Evolutionary conservation across 345 rosid species (phyloP), one percentile per base, ranked within the genome.

Genomic region (Camelina hispida): DNA sequence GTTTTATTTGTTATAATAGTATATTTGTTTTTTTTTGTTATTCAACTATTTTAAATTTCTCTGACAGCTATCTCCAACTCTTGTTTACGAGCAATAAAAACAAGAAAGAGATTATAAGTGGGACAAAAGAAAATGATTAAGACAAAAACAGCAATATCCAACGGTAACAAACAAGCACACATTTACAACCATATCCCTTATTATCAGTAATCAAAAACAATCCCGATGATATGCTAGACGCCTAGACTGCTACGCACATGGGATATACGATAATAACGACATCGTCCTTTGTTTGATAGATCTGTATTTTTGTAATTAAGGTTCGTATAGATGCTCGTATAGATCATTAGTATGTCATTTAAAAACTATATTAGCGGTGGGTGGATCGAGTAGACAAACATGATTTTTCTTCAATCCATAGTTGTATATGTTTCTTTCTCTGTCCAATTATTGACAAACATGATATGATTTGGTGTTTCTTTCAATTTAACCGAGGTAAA

Each of bases 41-140:
- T 46, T 35, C 20, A 44, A 65, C 16, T 18, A 54, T 46, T 13
- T 14, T 14, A 32, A 20, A 48, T 46, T 5, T 32, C 4, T 47
- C 40, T 12, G 79, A 67, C 79, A 75, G 68, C 79, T 75, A 66
- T 59, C 22, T 28, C 78, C 73, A 67, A 38, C 73, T 59, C 73
- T 40, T 59, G 61, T 23, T 28, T 28, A 28, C 30, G 1, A 28
- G 30, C 30, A 28, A 28, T 28, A 28, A 28, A 28, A 28, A 28
- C 30, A 28, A 28, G 30, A 28, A 28, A 28, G 30, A 28, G 30
- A 28, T 28, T 28, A 4, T 28, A 28, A 37, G 23, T 17, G 1
- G 1, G 59, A 17, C 47, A 67, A 32, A 52, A 4, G 3, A 40
- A 22, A n/a, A 52, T 6, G 15, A 15, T 18, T 7, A 30, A 20